phyloP scores from a whole-genome alignment of 2,329 filamentous ascomycete genomes.

The Chaetomiaceae sp. region DNA sequence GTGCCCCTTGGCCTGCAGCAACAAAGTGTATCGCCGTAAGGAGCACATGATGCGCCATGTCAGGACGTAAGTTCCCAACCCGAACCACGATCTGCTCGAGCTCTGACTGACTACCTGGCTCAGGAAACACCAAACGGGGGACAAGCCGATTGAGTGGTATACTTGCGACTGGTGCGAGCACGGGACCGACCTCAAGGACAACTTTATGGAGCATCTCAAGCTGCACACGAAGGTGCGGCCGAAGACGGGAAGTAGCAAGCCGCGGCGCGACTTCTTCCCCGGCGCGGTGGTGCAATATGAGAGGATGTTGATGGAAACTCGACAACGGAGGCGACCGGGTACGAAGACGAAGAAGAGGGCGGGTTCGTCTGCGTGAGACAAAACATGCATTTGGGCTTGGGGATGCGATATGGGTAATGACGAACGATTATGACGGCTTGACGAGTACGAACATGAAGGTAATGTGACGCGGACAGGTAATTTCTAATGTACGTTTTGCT shows the following conservation, averaged over 20 bases:
- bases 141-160: neutral
- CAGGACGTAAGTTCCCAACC: slow-evolving; percentile 41
- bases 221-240: slow-evolving; percentile 31
- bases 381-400: neutral
- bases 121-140: slow-evolving; percentile 3
- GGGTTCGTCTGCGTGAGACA: neutral
- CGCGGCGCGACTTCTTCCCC: slow-evolving; percentile 30
- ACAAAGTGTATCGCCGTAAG: slow-evolving; percentile 38
- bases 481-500: too few species aligned
- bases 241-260: slow-evolving; percentile 28
- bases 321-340: neutral
- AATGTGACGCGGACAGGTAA: too few species aligned
- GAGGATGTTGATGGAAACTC: slow-evolving; percentile 6
- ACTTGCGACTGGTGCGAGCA: slow-evolving; percentile 40
- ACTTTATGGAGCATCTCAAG: slow-evolving; percentile 36
- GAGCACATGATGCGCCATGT: slow-evolving; percentile 55
- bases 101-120: too few species aligned
- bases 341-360: neutral
- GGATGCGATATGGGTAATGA: too few species aligned
- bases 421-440: too few species aligned
- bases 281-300: slow-evolving; percentile 27
- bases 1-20: slow-evolving; percentile 46
- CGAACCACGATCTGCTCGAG: neutral
- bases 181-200: slow-evolving; percentile 37
- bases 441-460: too few species aligned